Evolutionary conservation across 176 grass and related monocot species (phyloP).

Genomic region (Triticum timopheevii): DNA sequence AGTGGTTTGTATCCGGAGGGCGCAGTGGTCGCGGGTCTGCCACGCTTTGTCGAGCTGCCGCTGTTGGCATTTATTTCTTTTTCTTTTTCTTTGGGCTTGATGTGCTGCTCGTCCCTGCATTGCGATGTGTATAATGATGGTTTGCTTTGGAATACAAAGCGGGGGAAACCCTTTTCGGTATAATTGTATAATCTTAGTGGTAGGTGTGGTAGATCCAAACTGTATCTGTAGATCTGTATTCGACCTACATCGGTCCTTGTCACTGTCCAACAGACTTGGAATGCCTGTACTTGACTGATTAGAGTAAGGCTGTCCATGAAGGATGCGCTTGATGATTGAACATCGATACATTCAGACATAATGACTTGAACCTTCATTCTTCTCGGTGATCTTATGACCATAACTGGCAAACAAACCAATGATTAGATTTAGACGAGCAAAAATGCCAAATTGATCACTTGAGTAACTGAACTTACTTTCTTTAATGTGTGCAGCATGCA

Average conservation of each 20-base stretch:
- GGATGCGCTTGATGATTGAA: conserved; percentile 2
- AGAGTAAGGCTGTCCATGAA: neutral
- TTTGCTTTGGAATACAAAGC: no score
- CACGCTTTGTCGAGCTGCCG: no score
- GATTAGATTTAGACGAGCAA: neutral
- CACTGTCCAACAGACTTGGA: no score
- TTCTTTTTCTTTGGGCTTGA: no score
- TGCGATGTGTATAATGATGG: no score
- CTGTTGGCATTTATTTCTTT: no score
- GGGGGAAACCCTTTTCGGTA: no score
- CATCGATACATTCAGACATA: neutral
- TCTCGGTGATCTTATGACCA: neutral
- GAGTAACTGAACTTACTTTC: neutral
- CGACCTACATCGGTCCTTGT: neutral
- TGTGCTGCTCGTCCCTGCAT: no score
- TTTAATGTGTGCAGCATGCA: neutral
- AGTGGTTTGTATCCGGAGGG: no score
- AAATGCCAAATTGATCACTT: neutral
- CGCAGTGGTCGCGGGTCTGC: no score
- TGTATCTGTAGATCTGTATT: neutral
- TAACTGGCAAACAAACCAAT: neutral
- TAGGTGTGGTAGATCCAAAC: neutral
- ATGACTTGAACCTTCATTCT: conserved; percentile 17
- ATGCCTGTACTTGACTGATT: neutral
- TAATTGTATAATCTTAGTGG: no score